These are phyloP conservation scores for Sclerotinia borealis DNA, from an alignment of 2,329 filamentous ascomycete species.

Conservation along the genomic window DNA sequence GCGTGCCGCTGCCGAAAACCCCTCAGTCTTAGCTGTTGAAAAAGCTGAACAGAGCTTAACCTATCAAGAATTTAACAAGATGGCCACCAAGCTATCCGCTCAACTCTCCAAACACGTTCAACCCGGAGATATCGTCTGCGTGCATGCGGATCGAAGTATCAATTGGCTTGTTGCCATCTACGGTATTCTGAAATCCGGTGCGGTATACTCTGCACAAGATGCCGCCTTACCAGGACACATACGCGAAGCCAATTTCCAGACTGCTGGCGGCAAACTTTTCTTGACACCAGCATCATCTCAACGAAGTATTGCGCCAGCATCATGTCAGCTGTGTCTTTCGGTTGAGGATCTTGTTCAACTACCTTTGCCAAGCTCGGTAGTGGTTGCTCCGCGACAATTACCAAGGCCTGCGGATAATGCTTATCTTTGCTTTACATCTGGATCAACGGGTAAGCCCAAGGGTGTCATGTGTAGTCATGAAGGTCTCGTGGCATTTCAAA, in stretches of 20 bases:
- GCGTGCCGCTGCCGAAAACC: background rate
- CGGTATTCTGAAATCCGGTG: conserved; percentile 32
- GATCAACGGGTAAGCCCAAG: conserved; percentile 40
- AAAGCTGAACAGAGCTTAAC: background rate
- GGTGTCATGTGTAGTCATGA: conserved; percentile 35
- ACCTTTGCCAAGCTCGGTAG: background rate
- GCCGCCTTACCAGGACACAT: conserved; percentile 20
- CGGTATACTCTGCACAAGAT: conserved; percentile 33
- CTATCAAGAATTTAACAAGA: conserved; percentile 1
- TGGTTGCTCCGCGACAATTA: background rate
- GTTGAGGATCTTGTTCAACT: conserved; percentile 9
- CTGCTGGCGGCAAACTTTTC: conserved; percentile 27
- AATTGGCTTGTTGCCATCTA: conserved; percentile 37
- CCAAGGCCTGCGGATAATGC: conserved; percentile 21
- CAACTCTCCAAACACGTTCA: conserved; percentile 21
- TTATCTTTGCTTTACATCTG: conserved; percentile 42
- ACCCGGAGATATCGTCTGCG: conserved; percentile 37
- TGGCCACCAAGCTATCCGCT: background rate
- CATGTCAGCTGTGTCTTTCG: conserved; percentile 7
- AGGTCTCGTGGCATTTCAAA: conserved; percentile 35
- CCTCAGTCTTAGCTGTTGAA: background rate
- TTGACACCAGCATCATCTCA: conserved; percentile 17
- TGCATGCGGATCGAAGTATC: conserved; percentile 42
- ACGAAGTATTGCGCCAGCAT: conserved; percentile 10
- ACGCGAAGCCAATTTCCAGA: conserved; percentile 23